Conservation (phyloP, 1,284 basidiomycete species). For the Fomitiporia mediterranea region DNA sequence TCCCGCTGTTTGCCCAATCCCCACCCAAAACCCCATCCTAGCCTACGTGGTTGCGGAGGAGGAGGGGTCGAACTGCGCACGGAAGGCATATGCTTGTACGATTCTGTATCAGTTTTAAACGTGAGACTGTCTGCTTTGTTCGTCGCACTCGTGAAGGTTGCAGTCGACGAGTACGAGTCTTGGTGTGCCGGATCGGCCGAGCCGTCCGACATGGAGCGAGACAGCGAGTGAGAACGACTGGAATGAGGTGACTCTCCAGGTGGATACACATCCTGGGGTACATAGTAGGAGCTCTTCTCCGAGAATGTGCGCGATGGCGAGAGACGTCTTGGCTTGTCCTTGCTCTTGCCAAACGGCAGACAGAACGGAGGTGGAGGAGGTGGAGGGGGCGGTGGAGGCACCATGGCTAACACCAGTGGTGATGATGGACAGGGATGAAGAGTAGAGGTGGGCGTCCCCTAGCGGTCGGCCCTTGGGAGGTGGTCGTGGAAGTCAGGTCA, state of each 20-base stretch:
- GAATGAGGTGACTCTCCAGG: neutral
- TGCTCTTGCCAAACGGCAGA: conserved; percentile 17
- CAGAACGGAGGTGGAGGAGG: conserved; percentile 18
- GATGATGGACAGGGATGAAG: conserved; percentile 11
- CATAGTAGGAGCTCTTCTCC: conserved; percentile 13
- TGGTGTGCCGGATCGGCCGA: conserved; percentile 25
- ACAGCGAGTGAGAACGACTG: conserved; percentile 1
- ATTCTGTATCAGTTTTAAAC: conserved; percentile 35
- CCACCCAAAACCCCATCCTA: conserved; percentile 56
- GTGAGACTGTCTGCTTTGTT: conserved; percentile 35
- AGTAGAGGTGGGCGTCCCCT: conserved; percentile 3
- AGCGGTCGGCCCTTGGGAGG: conserved; percentile 3
- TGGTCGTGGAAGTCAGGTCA: neutral
- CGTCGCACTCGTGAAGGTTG: conserved; percentile 32
- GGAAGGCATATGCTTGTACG: conserved; percentile 28
- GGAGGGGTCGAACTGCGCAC: conserved; percentile 22
- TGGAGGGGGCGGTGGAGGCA: conserved; percentile 15
- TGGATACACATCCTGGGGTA: neutral
- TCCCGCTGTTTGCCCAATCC: conserved; percentile 57
- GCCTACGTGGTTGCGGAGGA: conserved; percentile 36
- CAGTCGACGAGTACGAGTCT: conserved; percentile 35
- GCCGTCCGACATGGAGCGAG: neutral
- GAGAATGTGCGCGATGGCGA: conserved; percentile 14
- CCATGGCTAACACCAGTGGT: conserved; percentile 5
- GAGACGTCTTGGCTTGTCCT: conserved; percentile 11